These are phyloP conservation scores for Aspergillus pseudoglaucus DNA, from an alignment of 2,329 filamentous ascomycete genomes.

Conservation along the genomic window DNA sequence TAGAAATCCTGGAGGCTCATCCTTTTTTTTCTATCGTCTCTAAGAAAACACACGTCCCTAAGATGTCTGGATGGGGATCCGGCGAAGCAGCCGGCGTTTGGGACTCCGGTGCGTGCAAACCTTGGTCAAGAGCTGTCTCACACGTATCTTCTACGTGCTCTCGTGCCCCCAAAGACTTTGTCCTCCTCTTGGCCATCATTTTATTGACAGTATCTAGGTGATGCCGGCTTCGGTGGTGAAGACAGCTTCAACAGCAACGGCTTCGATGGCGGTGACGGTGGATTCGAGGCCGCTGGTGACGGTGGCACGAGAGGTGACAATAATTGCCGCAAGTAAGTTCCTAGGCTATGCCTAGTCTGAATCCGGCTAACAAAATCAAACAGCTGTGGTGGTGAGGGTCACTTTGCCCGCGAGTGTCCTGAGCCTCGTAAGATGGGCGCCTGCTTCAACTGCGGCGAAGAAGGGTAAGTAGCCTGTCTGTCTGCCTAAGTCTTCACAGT, in stretches of 20 bases:
- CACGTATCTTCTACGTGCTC: not conserved
- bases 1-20: not conserved
- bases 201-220: not conserved
- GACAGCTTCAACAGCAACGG: conserved; percentile 11
- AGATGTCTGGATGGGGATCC: not conserved
- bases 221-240: conserved; percentile 7
- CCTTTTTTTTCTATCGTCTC: conserved; percentile 1
- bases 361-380: not conserved
- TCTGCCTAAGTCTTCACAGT: conserved; percentile 6
- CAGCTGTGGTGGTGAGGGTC: conserved; percentile 31
- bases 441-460: conserved; percentile 43
- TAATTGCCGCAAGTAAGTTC: conserved; percentile 32
- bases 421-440: conserved; percentile 24
- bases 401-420: conserved; percentile 37
- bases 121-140: not conserved
- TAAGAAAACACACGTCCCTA: not conserved
- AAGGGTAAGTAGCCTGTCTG: conserved; percentile 27
- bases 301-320: conserved; percentile 13
- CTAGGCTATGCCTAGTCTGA: not conserved
- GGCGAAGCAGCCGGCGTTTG: not conserved
- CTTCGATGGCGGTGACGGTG: conserved; percentile 1
- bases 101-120: not conserved
- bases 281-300: not conserved
- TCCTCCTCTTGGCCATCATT: not conserved
- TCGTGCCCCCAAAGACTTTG: not conserved